Percentiles rank a stretch among this genome's conserved stretches.
These are phyloP conservation scores for Globisporangium nodosum DNA, from an alignment of 352 stramenopile genomes.

Conservation along the genomic window DNA sequence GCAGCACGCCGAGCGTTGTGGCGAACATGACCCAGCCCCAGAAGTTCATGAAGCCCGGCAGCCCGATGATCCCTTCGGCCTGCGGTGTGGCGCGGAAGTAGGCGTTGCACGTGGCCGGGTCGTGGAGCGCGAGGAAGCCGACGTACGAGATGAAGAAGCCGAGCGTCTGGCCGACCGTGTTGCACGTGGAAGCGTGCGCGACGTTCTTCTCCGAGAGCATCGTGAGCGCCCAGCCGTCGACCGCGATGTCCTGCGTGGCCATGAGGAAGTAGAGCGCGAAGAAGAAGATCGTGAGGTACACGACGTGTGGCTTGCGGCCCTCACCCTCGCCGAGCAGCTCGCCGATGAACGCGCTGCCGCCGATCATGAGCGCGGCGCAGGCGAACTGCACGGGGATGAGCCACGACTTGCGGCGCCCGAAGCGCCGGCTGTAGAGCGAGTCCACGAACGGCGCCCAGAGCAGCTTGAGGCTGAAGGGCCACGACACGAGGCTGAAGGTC, in stretches of 20 bases:
- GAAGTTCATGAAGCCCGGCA: slow-evolving; percentile 91
- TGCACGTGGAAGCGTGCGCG: slow-evolving; percentile 94
- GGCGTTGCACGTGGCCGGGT: slow-evolving; percentile 87
- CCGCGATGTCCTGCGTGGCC: slow-evolving; percentile 99
- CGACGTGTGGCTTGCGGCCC: slow-evolving; percentile 82
- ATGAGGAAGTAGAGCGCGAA: slow-evolving; percentile 98
- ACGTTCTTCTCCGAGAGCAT: slow-evolving; percentile 98
- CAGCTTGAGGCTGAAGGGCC: slow-evolving; percentile 99
- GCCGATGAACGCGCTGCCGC: slow-evolving; percentile 77
- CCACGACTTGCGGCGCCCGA: slow-evolving; percentile 94
- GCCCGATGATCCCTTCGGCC: slow-evolving; percentile 73
- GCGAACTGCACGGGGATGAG: slow-evolving; percentile 97
- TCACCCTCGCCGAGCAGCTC: slow-evolving; percentile 84
- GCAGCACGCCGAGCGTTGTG: slow-evolving; percentile 87
- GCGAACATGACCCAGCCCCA: slow-evolving; percentile 93
- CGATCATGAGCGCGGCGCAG: slow-evolving; percentile 95
- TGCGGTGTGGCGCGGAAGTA: slow-evolving; percentile 74
- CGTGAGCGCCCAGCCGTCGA: slow-evolving; percentile 99
- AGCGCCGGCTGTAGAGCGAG: slow-evolving; percentile 88
- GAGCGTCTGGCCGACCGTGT: slow-evolving; percentile 95
- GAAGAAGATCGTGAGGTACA: slow-evolving; percentile 94
- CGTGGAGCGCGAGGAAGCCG: slow-evolving; percentile 97
- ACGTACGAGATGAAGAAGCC: slow-evolving; percentile 98
- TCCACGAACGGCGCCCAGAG: slow-evolving; percentile 98
- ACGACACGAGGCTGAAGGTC: slow-evolving; percentile 97